phyloP scores from a whole-genome alignment of 306 rosid genomes.

The Alnus rubra region DNA sequence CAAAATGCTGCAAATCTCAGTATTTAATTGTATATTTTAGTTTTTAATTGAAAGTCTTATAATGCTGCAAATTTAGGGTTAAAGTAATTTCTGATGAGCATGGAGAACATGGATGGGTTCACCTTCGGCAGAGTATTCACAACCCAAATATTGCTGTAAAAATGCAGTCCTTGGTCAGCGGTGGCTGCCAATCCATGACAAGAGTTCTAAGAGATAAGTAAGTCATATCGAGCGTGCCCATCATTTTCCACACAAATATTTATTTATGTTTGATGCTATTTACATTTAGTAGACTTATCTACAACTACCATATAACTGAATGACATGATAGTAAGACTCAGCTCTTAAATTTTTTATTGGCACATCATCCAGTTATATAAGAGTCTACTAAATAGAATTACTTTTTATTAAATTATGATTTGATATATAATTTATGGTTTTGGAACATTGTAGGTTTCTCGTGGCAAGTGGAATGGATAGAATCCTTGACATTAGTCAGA shows the following conservation, averaged over 20 bases:
- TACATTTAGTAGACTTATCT: too few species aligned
- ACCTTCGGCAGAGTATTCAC: constrained; percentile 85
- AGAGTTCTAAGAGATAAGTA: constrained; percentile 68
- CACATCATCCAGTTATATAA: too few species aligned
- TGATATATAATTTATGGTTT: constrained; percentile 12
- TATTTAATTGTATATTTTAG: background rate
- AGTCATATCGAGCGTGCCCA: constrained; percentile 21
- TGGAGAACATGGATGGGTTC: constrained; percentile 80
- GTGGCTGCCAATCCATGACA: constrained; percentile 73
- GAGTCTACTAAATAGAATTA: too few species aligned
- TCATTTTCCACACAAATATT: constrained; percentile 4
- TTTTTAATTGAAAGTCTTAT: constrained; percentile 1
- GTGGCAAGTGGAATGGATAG: constrained; percentile 50
- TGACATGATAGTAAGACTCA: too few species aligned
- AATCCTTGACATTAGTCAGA: constrained; percentile 56
- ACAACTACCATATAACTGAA: too few species aligned
- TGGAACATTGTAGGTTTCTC: constrained; percentile 55
- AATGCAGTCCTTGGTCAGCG: constrained; percentile 65
- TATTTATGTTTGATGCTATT: background rate
- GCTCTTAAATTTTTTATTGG: too few species aligned
- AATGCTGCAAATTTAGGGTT: constrained; percentile 49
- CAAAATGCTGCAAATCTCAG: background rate
- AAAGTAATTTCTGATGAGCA: constrained; percentile 51
- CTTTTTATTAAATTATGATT: background rate
- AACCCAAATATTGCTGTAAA: constrained; percentile 85